Evolutionary conservation across 176 grass and related monocot species (phyloP), one percentile per base, ranked within the genome.

Genomic region (Oryza coarctata): DNA sequence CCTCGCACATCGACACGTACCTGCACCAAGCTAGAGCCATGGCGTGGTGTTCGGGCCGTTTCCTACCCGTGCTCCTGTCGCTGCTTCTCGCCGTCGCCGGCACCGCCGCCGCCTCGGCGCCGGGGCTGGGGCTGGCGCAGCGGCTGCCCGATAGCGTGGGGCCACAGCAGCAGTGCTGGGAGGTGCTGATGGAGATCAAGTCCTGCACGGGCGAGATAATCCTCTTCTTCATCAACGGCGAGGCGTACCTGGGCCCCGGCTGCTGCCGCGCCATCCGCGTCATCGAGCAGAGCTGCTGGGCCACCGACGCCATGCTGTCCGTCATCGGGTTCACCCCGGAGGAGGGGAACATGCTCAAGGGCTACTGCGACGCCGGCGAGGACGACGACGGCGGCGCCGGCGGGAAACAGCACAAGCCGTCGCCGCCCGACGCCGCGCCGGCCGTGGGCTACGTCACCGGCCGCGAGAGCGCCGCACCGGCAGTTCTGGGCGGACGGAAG

Each of bases 131-230:
- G 28, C 71, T 95, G n/a, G 60, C 45, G 31, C 63, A 77, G 81
- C 60, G 83, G 4, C 63, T 90, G 67, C 82, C 50, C 50, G 12
- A 90, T 34, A 84, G 79, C 3, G 86, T 35, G 38, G 69, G 81
- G 38, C 9, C 84, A n/a, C 62, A 86, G 74, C 62, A 86, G 74
- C 88, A 90, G 40, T 96, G 93, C 83, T 93, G 93, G 88, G 80
- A 89, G 71, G 73, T 83, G 68, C 80, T 96, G 71, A 65, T 90
- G 31, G 83, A 93, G 50, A 82, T 96, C 63, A 89, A 89, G 31
- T 87, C 93, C 13, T 96, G 93, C 86, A 96, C 83, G 26, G 85
- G 88, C 57, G 90, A 96, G 86, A 89, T 96, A 85, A 89, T 96
- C 83, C 86, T 96, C 61, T 90, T 87, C 86, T 73, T 93, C 88